Evolutionary conservation across 2,329 filamentous ascomycete species (phyloP).

Genomic region (Pseudogymnoascus sp.): DNA sequence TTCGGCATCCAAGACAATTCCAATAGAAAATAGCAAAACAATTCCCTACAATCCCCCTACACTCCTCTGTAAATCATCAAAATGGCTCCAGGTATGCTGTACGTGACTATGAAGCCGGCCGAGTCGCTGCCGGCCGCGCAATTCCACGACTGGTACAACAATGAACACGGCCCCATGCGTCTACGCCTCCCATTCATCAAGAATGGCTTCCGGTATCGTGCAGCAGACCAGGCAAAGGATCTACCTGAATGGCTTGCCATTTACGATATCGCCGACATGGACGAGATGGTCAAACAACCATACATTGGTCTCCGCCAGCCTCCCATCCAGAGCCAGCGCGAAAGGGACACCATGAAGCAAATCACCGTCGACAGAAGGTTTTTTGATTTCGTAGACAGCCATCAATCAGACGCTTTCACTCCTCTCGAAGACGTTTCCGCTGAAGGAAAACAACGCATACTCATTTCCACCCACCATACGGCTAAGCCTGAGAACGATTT

Average conservation of each 20-base stretch:
- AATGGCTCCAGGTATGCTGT: constrained; percentile 58
- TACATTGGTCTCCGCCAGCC: constrained; percentile 60
- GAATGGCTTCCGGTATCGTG: constrained; percentile 74
- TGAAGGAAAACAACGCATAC: constrained; percentile 51
- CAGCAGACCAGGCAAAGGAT: constrained; percentile 47
- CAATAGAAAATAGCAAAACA: neutral
- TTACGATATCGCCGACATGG: constrained; percentile 75
- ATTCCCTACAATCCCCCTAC: neutral
- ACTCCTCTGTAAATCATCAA: neutral
- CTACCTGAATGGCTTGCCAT: constrained; percentile 67
- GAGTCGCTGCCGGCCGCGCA: constrained; percentile 51
- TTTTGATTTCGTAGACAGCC: constrained; percentile 57
- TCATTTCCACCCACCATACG: constrained; percentile 55
- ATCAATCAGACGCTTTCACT: constrained; percentile 49
- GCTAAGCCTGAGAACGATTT: constrained; percentile 47
- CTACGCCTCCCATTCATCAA: constrained; percentile 66
- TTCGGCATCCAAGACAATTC: neutral
- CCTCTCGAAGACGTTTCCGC: constrained; percentile 54
- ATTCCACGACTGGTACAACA: constrained; percentile 93
- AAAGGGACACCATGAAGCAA: constrained; percentile 55
- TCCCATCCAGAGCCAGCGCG: constrained; percentile 49
- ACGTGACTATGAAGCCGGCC: constrained; percentile 79
- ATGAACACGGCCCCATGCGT: constrained; percentile 78
- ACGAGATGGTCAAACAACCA: constrained; percentile 58
- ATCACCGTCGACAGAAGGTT: constrained; percentile 64